Base-by-base conservation (phyloP, 768 basidiomycete genomes). In the Rickenella mellea region DNA sequence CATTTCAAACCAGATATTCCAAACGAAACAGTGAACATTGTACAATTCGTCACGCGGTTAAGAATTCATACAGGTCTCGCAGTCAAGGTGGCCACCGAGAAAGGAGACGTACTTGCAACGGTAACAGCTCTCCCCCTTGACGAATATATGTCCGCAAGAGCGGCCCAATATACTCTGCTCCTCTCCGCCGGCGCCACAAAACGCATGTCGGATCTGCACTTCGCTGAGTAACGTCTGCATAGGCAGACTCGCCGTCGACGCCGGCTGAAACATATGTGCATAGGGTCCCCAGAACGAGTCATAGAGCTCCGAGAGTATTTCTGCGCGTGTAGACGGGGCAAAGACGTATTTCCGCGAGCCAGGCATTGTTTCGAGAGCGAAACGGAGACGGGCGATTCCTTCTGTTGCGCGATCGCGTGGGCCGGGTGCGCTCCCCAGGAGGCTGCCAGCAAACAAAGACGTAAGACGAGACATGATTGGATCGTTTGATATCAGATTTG, bases 41-140 rank as follows among this genome's bases (percentile, higher is more conserved):
- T n/a, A n/a, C n/a, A n/a, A n/a, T n/a, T n/a, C n/a, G n/a, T n/a
- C n/a, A n/a, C n/a, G n/a, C n/a, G n/a, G n/a, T n/a, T n/a, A n/a
- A n/a, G n/a, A n/a, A n/a, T n/a, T n/a, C n/a, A n/a, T n/a, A n/a
- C n/a, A n/a, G n/a, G n/a, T n/a, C n/a, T n/a, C n/a, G n/a, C n/a
- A n/a, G n/a, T n/a, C n/a, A n/a, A n/a, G n/a, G n/a, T n/a, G n/a
- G n/a, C n/a, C n/a, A 36, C 29, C 10, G 29, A 36, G 9, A 47
- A 24, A 15, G 27, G 24, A 9, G 22, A 68, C 88, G 67, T 55
- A 90, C 90, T 88, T 88, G 84, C 91, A 94, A 39, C 90, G 73
- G 61, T 92, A 94, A 52, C 91, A 91, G 51, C 82, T 81, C 60
- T 96, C 91, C 17, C 91, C 91, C 52, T 86, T 86, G 59, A 79